phyloP scores from a whole-genome alignment of 2,329 filamentous ascomycete genomes.

The Myriosclerotinia curreyana region DNA sequence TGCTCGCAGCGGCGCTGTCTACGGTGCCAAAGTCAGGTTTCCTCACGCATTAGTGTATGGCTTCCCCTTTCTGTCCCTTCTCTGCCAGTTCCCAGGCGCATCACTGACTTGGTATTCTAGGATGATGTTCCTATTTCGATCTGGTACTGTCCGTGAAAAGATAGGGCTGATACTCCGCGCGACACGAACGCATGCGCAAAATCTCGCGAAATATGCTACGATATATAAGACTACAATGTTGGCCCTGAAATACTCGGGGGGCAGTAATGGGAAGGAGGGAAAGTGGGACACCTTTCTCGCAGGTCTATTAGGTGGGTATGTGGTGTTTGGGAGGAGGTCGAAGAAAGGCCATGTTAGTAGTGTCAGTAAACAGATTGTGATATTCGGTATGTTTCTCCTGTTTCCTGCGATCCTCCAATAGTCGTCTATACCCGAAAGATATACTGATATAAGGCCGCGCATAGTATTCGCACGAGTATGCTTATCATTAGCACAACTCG shows the following conservation, averaged over 20 bases:
- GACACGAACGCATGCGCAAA: conserved; percentile 84
- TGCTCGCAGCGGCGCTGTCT: conserved; percentile 93
- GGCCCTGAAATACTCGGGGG: conserved; percentile 61
- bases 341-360: conserved; percentile 68
- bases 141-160: conserved; percentile 80
- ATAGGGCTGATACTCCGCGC: conserved; percentile 73
- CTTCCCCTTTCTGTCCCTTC: conserved; percentile 6
- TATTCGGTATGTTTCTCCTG: conserved; percentile 55
- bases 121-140: conserved; percentile 96
- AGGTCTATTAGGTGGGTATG: conserved; percentile 84
- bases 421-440: background rate
- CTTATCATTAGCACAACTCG: conserved; percentile 78
- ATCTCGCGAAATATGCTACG: conserved; percentile 85
- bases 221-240: conserved; percentile 87
- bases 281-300: conserved; percentile 82
- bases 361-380: conserved; percentile 94
- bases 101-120: conserved; percentile 44
- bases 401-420: background rate
- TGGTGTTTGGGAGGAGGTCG: conserved; percentile 75
- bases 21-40: conserved; percentile 96
- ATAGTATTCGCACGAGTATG: conserved; percentile 83
- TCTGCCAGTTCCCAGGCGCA: background rate
- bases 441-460: background rate
- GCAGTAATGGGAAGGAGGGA: conserved; percentile 61
- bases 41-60: conserved; percentile 88